Evolutionary conservation across 2,329 filamentous ascomycete species (phyloP), one percentile per base, ranked within the genome.

Genomic region (Trichoderma asperellum): DNA sequence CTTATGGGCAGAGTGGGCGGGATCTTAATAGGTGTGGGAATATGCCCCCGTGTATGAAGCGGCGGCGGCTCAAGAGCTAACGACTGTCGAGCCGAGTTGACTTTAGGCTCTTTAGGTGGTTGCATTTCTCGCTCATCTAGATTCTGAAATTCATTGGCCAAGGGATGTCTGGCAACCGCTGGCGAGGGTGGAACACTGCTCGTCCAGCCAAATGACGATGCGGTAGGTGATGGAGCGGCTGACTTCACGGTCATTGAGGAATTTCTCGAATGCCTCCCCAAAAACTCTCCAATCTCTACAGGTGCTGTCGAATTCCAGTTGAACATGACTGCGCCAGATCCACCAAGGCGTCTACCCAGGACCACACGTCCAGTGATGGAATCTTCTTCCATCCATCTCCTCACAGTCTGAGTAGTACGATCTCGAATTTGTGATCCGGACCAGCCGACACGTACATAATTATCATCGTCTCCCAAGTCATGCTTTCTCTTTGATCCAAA

Each of bases 381-480:
- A 72, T 89, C 88, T 73, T 90, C 86, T 73, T 89, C 87, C 83
- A 90, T 88, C 89, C 89, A 91, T 32, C 87, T 83, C 32, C 86
- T 83, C 21, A 91, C 88, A 52, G 88, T 87, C 68, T 85, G 83
- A 70, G 88, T 82, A 1, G 85, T 87, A 10, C 87, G 83, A 14
- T 78, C 77, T 29, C 86, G 86, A 2, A 88, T 78, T 7, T 82
- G 77, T 0, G 88, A 90, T n/a, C 81, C 78, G 4, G 75, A 72
- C 89, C 89, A 91, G 2, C 81, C 79, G n/a, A 89, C 82, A 10
- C 85, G 83, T 21, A 85, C 80, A 75, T 91, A 91, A 71, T 84
- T 85, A 10, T 89, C 87, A 61, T 88, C 86, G 57, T 88, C 84
- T 53, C 85, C 87, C 3, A 79, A 77, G 67, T 88, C 82, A 72